Evolutionary conservation across 1,284 basidiomycete genomes (phyloP).

Genomic region (Ustilago hordei): DNA sequence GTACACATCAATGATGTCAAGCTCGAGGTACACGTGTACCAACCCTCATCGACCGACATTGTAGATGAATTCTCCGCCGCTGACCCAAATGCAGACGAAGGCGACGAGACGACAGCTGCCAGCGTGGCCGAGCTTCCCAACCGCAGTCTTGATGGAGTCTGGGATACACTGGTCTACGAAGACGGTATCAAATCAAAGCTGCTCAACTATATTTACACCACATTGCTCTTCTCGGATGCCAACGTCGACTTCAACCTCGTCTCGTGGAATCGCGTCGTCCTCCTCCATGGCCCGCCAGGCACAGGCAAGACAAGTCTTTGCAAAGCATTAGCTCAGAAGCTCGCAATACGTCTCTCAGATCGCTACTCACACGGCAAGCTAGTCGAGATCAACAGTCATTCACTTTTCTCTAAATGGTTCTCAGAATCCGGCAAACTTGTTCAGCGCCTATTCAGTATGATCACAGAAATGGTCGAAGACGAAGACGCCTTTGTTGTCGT

Average conservation of each 20-base stretch:
- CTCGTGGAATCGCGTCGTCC: conserved; percentile 92
- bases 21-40: conserved; percentile 82
- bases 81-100: conserved; percentile 74
- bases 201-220: conserved; percentile 93
- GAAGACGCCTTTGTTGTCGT: conserved; percentile 91
- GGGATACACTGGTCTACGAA: conserved; percentile 85
- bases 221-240: conserved; percentile 87
- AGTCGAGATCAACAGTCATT: conserved; percentile 85
- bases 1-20: conserved; percentile 35
- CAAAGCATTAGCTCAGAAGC: conserved; percentile 92
- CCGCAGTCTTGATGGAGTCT: conserved; percentile 84
- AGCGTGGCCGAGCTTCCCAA: conserved; percentile 87
- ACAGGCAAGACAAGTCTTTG: conserved; percentile 98
- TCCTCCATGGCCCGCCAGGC: conserved; percentile 95
- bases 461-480: conserved; percentile 88
- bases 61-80: conserved; percentile 82
- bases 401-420: conserved; percentile 74
- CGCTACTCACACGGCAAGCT: conserved; percentile 87
- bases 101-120: conserved; percentile 79
- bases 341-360: conserved; percentile 87
- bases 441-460: conserved; percentile 88
- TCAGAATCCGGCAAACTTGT: conserved; percentile 98
- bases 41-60: conserved; percentile 77
- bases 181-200: conserved; percentile 89
- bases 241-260: conserved; percentile 91